phyloP scores from a whole-genome alignment of 768 basidiomycete genomes.

The Pilatotrama ljubarskyi region DNA sequence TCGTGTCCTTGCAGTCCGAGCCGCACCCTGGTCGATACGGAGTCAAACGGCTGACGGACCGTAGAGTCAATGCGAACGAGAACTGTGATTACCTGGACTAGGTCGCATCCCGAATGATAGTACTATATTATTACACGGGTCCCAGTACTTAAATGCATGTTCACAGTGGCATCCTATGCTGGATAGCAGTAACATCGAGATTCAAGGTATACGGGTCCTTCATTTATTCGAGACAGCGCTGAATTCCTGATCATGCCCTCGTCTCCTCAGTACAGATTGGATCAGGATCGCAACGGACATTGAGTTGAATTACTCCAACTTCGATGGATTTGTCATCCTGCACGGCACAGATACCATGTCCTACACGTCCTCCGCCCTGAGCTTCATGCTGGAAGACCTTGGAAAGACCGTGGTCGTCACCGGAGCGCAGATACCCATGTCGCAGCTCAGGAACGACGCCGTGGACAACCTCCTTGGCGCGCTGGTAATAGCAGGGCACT shows the following conservation, averaged over 20 bases:
- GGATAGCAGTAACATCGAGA: slow-evolving; percentile 89
- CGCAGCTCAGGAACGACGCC: slow-evolving; percentile 90
- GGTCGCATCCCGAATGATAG: too few species aligned
- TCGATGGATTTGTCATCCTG: slow-evolving; percentile 88
- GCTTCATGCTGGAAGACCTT: slow-evolving; percentile 89
- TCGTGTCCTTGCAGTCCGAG: too few species aligned
- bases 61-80: too few species aligned
- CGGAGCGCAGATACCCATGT: slow-evolving; percentile 91
- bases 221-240: background rate
- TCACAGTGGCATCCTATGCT: slow-evolving; percentile 81
- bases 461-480: slow-evolving; percentile 92
- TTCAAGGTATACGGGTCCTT: slow-evolving; percentile 51
- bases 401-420: slow-evolving; percentile 91
- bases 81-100: too few species aligned
- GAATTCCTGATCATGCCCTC: slow-evolving; percentile 2
- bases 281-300: slow-evolving; percentile 89
- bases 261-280: slow-evolving; percentile 60
- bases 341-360: slow-evolving; percentile 94
- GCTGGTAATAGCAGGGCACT: slow-evolving; percentile 86
- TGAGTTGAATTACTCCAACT: slow-evolving; percentile 82
- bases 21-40: too few species aligned
- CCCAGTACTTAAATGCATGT: too few species aligned
- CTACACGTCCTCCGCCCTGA: slow-evolving; percentile 85
- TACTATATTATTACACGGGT: too few species aligned
- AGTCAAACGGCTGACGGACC: too few species aligned